Base-by-base conservation (phyloP, 2,329 filamentous ascomycete genomes). In the Alternaria sp. region DNA sequence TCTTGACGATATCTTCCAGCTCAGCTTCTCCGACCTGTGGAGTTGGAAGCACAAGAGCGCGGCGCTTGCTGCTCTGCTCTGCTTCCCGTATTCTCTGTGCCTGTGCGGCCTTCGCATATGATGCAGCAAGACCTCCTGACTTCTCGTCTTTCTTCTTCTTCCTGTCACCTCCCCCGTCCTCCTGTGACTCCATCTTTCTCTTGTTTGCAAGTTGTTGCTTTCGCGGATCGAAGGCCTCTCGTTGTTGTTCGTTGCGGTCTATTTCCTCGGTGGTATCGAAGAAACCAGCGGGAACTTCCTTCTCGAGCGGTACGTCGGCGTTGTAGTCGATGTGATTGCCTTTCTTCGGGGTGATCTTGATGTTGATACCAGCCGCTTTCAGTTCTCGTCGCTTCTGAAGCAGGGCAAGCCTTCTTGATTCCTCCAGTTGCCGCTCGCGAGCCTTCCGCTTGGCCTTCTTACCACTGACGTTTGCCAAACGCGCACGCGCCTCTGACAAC, bases 271-370 rank as follows among this genome's bases (percentile, higher is more conserved):
- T 84, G 0, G 95, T 99, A 77, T 99, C 94, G 81, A 94, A 97
- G 78, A 99, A 99, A 12, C 95, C 95, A 22, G 89, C 83, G 0
- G 91, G 90, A 0, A 95, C 90, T 66, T 92, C 92, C 80, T 95
- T 97, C 79, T 99, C 95, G 68, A 99, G 98, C 0, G 95, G 95
- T 67, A 99, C 97, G 72, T 99, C 95, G 71, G 95, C 95, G 80
- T 99, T 99, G 84, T 99, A 99, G 80, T 99, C 95, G 93, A 99
- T 99, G 82, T 98, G 91, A 0, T 95, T 95, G 83, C 93, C 90
- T 83, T 98, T 98, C 62, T 91, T 89, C 14, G 91, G 95, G 3
- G 89, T 89, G 59, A 98, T 90, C 81, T 98, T 99, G 83, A 98
- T 93, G 79, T 99, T 99, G 81, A 99, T 98, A 49, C 95, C 95